Evolutionary conservation across 352 stramenopile genomes (phyloP).

Genomic region (Phytophthora pistaciae): DNA sequence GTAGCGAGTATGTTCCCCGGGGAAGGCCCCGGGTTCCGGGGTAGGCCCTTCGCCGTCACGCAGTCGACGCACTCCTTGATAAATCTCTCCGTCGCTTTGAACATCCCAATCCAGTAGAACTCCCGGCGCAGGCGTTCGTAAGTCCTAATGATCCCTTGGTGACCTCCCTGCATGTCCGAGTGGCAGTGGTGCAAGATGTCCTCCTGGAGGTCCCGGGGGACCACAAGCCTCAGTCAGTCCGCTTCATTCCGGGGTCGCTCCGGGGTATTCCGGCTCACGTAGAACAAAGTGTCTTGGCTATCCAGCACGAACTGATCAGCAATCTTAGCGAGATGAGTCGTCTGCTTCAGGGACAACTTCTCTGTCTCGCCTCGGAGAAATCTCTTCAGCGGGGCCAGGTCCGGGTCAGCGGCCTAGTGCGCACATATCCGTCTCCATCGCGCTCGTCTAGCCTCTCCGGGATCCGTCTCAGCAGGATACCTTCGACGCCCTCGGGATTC

Average conservation of each 20-base stretch:
- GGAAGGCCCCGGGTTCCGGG: not conserved
- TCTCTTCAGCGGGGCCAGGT: not conserved
- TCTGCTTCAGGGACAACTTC: slow-evolving; percentile 1
- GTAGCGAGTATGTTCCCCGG: not conserved
- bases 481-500: not conserved
- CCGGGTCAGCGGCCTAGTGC: not conserved
- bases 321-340: slow-evolving; percentile 1
- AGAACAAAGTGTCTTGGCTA: slow-evolving; percentile 1
- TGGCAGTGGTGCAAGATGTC: slow-evolving; percentile 13
- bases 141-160: slow-evolving; percentile 15
- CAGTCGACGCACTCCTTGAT: slow-evolving; percentile 13
- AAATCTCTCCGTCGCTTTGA: slow-evolving; percentile 2
- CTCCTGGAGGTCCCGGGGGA: not conserved
- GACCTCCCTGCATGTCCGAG: slow-evolving; percentile 5
- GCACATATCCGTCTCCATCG: not conserved
- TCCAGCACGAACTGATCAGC: slow-evolving; percentile 11
- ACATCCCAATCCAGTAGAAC: slow-evolving; percentile 21
- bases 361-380: not conserved
- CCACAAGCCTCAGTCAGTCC: not conserved
- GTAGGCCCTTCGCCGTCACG: slow-evolving; percentile 4
- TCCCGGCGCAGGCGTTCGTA: slow-evolving; percentile 1
- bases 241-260: not conserved
- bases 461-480: not conserved
- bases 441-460: not conserved
- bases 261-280: not conserved